Base-by-base conservation (phyloP, 495 filamentous ascomycete species). In the Staphylotrichum longicolle region DNA sequence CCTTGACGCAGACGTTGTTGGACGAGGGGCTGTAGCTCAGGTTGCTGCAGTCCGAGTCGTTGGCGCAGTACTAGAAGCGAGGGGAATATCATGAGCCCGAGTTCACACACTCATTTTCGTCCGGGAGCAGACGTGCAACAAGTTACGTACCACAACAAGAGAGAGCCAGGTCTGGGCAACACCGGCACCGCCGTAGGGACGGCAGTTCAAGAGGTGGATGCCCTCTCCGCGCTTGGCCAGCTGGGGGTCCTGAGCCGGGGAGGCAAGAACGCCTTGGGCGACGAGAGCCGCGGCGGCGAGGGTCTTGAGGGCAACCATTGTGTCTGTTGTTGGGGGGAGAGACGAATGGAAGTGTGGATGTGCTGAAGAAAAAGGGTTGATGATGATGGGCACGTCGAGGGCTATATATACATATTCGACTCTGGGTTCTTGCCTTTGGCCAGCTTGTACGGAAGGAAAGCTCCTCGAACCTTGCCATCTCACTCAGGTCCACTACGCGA, bases 1-100 rank as follows among this genome's bases (percentile, higher is more conserved):
- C 4, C 57, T 41, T 45, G 60, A 57, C 30, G 45, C 60, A 51
- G 41, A 57, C 27, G 52, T 63, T 53, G 20, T 61, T 68, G 4
- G 44, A 57, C 1, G 49, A 2, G 20, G 41, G 33, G 35, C 11
- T 49, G 50, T 49, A 40, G 42, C 44, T 2, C 10, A 33, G 14
- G 34, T 33, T 47, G 51, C 59, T 49, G 59, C 59, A 61, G 52
- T 61, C 52, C n/a, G 42, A 33, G 52, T 56, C 59, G 35, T 61
- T 61, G 51, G 59, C 50, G 52, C 59, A 61, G 51, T 61, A 61
- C 59, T 61, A 27, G 20, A 27, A 27, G 20, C 20, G 20, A 27
- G 20, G 20, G 20, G 20, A 27, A 27, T 27, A 27, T 27, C 20
- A 27, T 27, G 20, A 27, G 20, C 20, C 20, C 20, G 20, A 27